These are phyloP conservation scores for Penicillium corylophilum DNA, from an alignment of 2,329 filamentous ascomycete genomes.

Conservation along the genomic window DNA sequence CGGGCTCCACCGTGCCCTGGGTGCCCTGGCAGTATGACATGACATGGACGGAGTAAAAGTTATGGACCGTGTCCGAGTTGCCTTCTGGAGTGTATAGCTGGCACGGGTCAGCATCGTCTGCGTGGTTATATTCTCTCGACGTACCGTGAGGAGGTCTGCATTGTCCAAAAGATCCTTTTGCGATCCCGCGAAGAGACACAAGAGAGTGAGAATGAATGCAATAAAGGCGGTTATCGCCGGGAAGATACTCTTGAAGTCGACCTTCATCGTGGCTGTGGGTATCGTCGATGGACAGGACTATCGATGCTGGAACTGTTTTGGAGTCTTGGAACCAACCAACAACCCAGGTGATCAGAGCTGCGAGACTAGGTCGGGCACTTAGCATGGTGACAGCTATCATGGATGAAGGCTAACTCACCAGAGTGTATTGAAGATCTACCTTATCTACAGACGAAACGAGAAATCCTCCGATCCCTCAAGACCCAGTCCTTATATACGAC, in stretches of 20 bases:
- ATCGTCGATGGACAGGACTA: not conserved
- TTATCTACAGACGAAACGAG: not conserved
- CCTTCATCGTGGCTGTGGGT: constrained; percentile 11
- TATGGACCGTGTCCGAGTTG: constrained; percentile 54
- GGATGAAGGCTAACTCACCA: not conserved
- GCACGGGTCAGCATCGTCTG: constrained; percentile 34
- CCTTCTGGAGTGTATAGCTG: constrained; percentile 40
- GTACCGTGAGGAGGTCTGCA: constrained; percentile 57
- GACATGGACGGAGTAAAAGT: constrained; percentile 63
- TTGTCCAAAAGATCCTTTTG: constrained; percentile 57
- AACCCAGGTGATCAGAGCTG: not conserved
- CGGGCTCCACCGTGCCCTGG: constrained; percentile 34
- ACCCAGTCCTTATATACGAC: constrained; percentile 14
- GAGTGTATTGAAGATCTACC: not conserved
- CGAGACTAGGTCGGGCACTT: not conserved
- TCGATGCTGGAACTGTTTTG: not conserved
- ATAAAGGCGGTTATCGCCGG: constrained; percentile 52
- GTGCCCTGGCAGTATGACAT: constrained; percentile 59
- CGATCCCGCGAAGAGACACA: constrained; percentile 62
- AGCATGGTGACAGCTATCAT: not conserved
- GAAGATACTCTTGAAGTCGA: constrained; percentile 36
- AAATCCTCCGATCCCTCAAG: constrained; percentile 3
- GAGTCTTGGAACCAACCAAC: not conserved
- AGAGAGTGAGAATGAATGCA: constrained; percentile 58
- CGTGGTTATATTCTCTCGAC: constrained; percentile 12